Evolutionary conservation across 2,329 filamentous ascomycete species (phyloP).

Genomic region (Cadophora malorum): DNA sequence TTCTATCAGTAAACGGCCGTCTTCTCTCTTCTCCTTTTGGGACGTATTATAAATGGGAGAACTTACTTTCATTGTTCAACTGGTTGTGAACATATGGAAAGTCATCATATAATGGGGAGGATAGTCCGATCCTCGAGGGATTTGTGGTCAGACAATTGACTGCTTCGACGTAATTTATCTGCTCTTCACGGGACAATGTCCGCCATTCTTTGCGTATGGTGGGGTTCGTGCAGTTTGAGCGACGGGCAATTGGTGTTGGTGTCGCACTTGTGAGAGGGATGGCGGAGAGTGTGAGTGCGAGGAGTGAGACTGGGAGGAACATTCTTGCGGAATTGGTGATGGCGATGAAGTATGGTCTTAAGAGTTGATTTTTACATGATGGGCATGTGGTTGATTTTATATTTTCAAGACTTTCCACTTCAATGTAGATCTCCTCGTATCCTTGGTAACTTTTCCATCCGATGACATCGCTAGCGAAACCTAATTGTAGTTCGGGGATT

Average conservation of each 20-base stretch:
- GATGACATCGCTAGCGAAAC: background rate
- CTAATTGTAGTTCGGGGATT: background rate
- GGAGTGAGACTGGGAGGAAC: background rate
- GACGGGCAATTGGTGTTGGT: background rate
- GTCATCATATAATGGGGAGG: slow-evolving; percentile 4
- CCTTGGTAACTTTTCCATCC: background rate
- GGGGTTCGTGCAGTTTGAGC: background rate
- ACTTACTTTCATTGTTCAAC: background rate
- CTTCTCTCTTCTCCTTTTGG: background rate
- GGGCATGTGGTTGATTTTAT: background rate
- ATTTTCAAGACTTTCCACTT: background rate
- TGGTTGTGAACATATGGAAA: slow-evolving; percentile 12
- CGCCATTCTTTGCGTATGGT: slow-evolving; percentile 5
- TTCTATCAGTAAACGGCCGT: background rate
- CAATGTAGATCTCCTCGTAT: background rate
- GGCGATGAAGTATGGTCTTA: no score
- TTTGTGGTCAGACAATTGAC: slow-evolving; percentile 3
- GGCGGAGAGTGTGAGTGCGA: background rate
- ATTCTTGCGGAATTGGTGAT: background rate
- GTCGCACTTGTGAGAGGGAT: background rate
- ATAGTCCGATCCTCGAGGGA: slow-evolving; percentile 2
- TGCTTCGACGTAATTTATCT: background rate
- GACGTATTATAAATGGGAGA: no score
- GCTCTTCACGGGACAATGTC: background rate
- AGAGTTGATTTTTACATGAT: background rate